These are phyloP conservation scores for Candida nonsorbophila DNA, from an alignment of 805 yeast genomes.

Conservation along the genomic window DNA sequence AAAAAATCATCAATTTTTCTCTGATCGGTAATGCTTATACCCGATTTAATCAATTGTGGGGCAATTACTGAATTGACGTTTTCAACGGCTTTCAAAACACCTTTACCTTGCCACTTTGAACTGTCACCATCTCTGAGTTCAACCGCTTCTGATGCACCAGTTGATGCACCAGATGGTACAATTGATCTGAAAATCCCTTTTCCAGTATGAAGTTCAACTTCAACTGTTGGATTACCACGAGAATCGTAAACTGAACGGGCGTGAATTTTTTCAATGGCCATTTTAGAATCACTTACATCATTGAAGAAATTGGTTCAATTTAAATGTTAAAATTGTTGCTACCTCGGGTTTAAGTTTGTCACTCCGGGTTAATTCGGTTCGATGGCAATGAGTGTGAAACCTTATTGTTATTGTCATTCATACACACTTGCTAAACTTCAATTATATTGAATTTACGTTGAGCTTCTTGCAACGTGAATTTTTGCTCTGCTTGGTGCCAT, in stretches of 20 bases:
- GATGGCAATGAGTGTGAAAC: too few species aligned
- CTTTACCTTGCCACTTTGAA: constrained; percentile 18
- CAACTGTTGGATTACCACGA: constrained; percentile 20
- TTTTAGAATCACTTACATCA: too few species aligned
- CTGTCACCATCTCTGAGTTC: constrained; percentile 18
- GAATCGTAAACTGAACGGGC: constrained; percentile 17
- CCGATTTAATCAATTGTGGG: constrained; percentile 12
- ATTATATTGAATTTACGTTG: constrained; percentile 17
- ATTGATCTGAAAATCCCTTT: constrained; percentile 15
- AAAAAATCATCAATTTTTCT: constrained; percentile 11
- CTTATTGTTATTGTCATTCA: too few species aligned
- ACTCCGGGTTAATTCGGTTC: too few species aligned
- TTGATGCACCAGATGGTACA: constrained; percentile 20
- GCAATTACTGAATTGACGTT: constrained; percentile 15
- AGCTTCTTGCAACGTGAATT: constrained; percentile 21
- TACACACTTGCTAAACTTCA: too few species aligned
- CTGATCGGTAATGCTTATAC: constrained; percentile 11
- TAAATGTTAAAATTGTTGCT: too few species aligned
- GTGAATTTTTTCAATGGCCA: constrained; percentile 10
- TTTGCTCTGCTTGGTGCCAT: constrained; percentile 33
- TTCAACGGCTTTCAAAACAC: constrained; percentile 14
- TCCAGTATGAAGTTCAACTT: constrained; percentile 13
- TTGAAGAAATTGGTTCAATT: too few species aligned
- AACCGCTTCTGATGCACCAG: constrained; percentile 16
- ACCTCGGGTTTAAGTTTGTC: too few species aligned